Evolutionary conservation across 176 grass and related monocot species (phyloP), one percentile per base, ranked within the genome.

Genomic region (Musa beccarii): DNA sequence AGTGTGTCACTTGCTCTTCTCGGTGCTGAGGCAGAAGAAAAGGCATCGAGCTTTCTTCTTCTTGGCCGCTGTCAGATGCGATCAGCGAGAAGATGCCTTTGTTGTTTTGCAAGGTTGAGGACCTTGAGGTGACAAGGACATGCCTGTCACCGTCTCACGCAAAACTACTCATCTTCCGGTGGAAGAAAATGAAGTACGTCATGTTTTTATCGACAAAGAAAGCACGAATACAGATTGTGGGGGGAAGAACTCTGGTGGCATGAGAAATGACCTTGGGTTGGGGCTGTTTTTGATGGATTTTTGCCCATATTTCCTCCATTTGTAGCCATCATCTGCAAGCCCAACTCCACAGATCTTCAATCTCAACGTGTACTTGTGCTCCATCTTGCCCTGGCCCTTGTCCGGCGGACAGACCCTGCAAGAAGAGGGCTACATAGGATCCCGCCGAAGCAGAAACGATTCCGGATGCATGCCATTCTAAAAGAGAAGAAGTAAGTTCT

Each of bases 231-330:
- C 5, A 54, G n/a, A 73, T 12, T 1, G 9, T 50, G 1, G 12
- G 17, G 17, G 13, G 8, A 43, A 43, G 34, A 43, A 43, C 34
- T 43, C 34, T 43, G 17, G 12, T 53, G 10, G 23, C 20, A 54
- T 10, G 25, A 79, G 75, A 26, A 51, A 63, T 59, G 51, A 92
- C 90, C 90, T 92, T 23, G 86, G 90, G 57, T 92, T 63, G 6
- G 84, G 86, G 72, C 81, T 89, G 86, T 92, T 92, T 84, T 92
- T 92, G 90, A 92, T 92, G 51, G 69, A 80, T 70, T 92, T 92
- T 79, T 92, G 90, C 49, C 90, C 90, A 71, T 92, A 92, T 79
- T 92, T 92, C 73, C 90, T 86, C 90, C 90, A 92, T 78, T 84
- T 92, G 81, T 86, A 89, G 43, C 90, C 90, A 75, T 92, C 90